phyloP scores from a whole-genome alignment of 352 stramenopile species.

The Thalassiosira mediterranea region DNA sequence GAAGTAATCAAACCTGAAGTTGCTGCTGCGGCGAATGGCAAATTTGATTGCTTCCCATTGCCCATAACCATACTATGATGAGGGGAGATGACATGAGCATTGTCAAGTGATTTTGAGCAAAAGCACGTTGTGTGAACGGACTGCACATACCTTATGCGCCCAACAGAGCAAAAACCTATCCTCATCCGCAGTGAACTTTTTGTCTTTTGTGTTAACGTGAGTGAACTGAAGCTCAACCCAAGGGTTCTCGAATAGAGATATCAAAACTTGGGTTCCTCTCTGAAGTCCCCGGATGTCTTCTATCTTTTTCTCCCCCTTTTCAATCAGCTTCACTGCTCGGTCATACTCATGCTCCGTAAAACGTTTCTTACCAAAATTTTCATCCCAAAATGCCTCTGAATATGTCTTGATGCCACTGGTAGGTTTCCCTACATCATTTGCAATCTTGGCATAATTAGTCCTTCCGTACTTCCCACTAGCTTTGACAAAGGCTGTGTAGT shows the following conservation, averaged over 20 bases:
- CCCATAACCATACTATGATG: conserved; percentile 41
- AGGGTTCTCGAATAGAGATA: conserved; percentile 81
- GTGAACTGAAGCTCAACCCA: conserved; percentile 81
- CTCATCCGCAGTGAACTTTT: conserved; percentile 79
- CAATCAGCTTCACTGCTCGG: conserved; percentile 83
- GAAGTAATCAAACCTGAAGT: conserved; percentile 85
- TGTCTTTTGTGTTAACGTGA: conserved; percentile 79
- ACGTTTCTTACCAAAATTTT: conserved; percentile 62
- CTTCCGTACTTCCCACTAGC: conserved; percentile 91
- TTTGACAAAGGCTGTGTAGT: conserved; percentile 92
- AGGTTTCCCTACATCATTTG: conserved; percentile 83
- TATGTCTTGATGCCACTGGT: conserved; percentile 78
- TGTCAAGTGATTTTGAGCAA: no score
- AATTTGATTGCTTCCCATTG: conserved; percentile 83
- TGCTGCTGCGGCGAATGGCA: conserved; percentile 70
- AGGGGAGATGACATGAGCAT: no score
- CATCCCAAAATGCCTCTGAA: conserved; percentile 84
- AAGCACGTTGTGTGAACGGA: no score
- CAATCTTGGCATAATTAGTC: conserved; percentile 88
- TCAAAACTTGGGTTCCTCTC: conserved; percentile 62
- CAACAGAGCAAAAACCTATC: conserved; percentile 82
- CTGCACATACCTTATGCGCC: conserved; percentile 73
- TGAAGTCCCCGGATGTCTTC: conserved; percentile 82
- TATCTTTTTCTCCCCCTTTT: conserved; percentile 86
- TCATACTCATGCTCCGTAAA: conserved; percentile 84